Evolutionary conservation across 306 rosid genomes (phyloP), one percentile per base, ranked within the genome.

Genomic region (Vicia faba): DNA sequence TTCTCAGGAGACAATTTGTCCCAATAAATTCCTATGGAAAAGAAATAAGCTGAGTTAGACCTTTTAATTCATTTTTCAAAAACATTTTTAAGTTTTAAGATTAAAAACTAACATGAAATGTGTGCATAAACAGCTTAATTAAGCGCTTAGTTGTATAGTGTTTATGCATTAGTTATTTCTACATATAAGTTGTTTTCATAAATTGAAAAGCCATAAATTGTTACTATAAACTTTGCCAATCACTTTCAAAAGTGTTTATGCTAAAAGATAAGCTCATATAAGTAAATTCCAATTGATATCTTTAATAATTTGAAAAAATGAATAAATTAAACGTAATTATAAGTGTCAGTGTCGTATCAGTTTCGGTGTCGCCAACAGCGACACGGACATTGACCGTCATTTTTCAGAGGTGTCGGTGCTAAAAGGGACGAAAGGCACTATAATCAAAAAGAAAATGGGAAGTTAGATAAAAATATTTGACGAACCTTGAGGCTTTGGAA

Each of bases 401-500:
- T 29, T 29, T 29, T 29, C 1, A 5, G 36, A 31, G 1, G 8
- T 5, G 5, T 31, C 36, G 8, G 36, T 6, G 8, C 8, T 5
- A 5, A 6, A 31, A 7, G 5, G 7, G 6, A 46, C 64, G 72
- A 48, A 70, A 78, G 62, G 11, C 28, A 65, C 26, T 39, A 51
- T 4, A 44, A 33, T 25, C 18, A 55, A 40, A 65, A 61, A 18
- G 18, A 50, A 46, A 14, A 43, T 19, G 41, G 13, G 11, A 55
- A 48, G 69, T 53, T 23, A 19, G 29, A 76, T 43, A 9, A 48
- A 69, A 70, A 11, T 73, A n/a, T 50, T 71, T 61, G 28, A 78
- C 84, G 55, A 72, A 92, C 95, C 98, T 89, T 89, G 92, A 72
- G 98, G 95, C 80, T 89, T 87, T 9, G 91, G 95, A 69, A 92